Conservation (phyloP, 306 rosid species). For the Pyrus bretschneideri region DNA sequence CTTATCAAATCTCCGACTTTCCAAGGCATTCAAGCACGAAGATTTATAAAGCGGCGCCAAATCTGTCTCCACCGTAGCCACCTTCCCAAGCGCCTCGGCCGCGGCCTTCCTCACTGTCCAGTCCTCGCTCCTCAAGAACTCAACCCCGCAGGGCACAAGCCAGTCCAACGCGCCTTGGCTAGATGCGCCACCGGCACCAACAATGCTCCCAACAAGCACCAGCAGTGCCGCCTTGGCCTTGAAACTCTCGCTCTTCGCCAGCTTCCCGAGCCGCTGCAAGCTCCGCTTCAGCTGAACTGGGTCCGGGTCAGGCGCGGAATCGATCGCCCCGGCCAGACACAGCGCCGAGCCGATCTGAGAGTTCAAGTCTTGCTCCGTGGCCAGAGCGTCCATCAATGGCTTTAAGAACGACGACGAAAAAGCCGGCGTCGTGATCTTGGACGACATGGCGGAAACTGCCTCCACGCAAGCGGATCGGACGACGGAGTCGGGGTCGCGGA, state of each 20-base stretch:
- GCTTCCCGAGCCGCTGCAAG: slow-evolving; percentile 66
- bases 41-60: slow-evolving; percentile 51
- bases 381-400: slow-evolving; percentile 79
- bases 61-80: slow-evolving; percentile 55
- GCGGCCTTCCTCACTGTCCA: slow-evolving; percentile 94
- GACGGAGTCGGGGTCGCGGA: slow-evolving; percentile 74
- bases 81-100: slow-evolving; percentile 72
- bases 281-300: slow-evolving; percentile 43
- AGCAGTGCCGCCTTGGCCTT: slow-evolving; percentile 74
- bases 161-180: slow-evolving; percentile 59
- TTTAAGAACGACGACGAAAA: slow-evolving; percentile 56
- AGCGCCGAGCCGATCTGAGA: slow-evolving; percentile 95
- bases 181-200: slow-evolving; percentile 70
- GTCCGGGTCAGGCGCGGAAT: slow-evolving; percentile 71
- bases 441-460: slow-evolving; percentile 70
- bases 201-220: slow-evolving; percentile 62
- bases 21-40: slow-evolving; percentile 64
- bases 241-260: slow-evolving; percentile 67
- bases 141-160: slow-evolving; percentile 71
- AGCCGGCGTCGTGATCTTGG: slow-evolving; percentile 60
- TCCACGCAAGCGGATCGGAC: slow-evolving; percentile 81
- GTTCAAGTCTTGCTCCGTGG: slow-evolving; percentile 67
- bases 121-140: slow-evolving; percentile 66
- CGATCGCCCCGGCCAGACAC: slow-evolving; percentile 84
- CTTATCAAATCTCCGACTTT: slow-evolving; percentile 89